Percentiles rank a stretch among this genome's conserved stretches.
Conservation (phyloP, 345 rosid genomes). For the Triadica sebifera region DNA sequence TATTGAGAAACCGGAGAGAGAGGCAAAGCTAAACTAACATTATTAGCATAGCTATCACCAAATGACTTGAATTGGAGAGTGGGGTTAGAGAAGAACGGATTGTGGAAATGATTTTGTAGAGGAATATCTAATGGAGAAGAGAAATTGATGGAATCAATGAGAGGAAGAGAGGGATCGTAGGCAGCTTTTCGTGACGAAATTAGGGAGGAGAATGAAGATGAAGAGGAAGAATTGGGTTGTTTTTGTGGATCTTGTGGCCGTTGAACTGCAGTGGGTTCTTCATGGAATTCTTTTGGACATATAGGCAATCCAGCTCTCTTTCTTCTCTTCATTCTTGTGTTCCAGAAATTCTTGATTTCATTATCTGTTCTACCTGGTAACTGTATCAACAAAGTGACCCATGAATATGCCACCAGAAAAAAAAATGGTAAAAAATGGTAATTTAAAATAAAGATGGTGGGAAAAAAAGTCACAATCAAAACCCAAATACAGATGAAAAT, state of each 20-base stretch:
- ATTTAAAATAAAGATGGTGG: too few species aligned
- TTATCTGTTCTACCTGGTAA: slow-evolving; percentile 88
- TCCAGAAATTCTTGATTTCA: slow-evolving; percentile 92
- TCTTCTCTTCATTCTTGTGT: slow-evolving; percentile 71
- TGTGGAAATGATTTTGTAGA: slow-evolving; percentile 17
- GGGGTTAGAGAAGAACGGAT: slow-evolving; percentile 20
- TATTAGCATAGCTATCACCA: background rate
- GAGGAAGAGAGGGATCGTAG: slow-evolving; percentile 26
- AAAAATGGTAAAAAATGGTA: background rate
- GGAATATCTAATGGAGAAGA: slow-evolving; percentile 12
- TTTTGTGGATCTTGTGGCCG: slow-evolving; percentile 26
- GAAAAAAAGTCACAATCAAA: background rate
- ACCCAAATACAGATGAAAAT: too few species aligned
- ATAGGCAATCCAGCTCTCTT: slow-evolving; percentile 71
- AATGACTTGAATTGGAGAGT: slow-evolving; percentile 19
- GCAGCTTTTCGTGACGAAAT: slow-evolving; percentile 25
- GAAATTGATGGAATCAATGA: slow-evolving; percentile 24
- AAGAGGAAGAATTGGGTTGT: slow-evolving; percentile 23
- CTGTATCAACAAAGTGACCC: slow-evolving; percentile 22
- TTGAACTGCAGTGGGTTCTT: slow-evolving; percentile 30
- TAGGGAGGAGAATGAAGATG: slow-evolving; percentile 34
- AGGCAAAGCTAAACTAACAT: slow-evolving; percentile 28
- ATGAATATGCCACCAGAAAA: background rate
- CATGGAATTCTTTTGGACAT: slow-evolving; percentile 56
- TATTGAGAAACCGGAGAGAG: slow-evolving; percentile 32